Percentiles rank a stretch among this genome's conserved stretches.
These are phyloP conservation scores for Oryza officinalis DNA, from an alignment of 176 grass and related monocot genomes.

Conservation along the genomic window DNA sequence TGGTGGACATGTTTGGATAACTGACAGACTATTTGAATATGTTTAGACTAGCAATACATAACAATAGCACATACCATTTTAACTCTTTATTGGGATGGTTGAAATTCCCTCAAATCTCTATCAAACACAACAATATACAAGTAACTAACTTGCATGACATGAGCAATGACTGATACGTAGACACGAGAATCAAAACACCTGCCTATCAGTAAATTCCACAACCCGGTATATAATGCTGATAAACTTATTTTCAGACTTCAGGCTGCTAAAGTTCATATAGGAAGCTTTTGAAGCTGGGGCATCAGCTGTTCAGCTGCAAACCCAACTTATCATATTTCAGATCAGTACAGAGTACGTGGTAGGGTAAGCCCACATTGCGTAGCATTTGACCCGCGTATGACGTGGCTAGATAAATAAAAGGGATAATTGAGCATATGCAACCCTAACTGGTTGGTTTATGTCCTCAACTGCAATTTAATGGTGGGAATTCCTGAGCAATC, in stretches of 20 bases:
- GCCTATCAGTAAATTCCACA: background rate
- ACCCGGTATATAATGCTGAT: background rate
- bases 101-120: slow-evolving; percentile 4
- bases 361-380: background rate
- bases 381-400: background rate
- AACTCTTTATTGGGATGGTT: background rate
- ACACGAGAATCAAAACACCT: background rate
- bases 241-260: background rate
- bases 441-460: background rate
- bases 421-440: background rate
- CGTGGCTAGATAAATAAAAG: background rate
- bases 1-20: background rate
- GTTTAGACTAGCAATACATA: background rate
- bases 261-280: slow-evolving; percentile 1
- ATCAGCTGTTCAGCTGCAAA: background rate
- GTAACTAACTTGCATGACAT: background rate
- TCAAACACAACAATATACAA: background rate
- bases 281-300: background rate
- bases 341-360: background rate
- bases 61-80: background rate
- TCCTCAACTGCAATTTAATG: background rate
- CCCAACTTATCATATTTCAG: background rate
- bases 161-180: background rate
- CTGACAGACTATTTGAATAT: background rate
- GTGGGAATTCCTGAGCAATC: background rate